Evolutionary conservation across 352 stramenopile species (phyloP), one percentile per base, ranked within the genome.

Genomic region (Phytopythium delawarense): DNA sequence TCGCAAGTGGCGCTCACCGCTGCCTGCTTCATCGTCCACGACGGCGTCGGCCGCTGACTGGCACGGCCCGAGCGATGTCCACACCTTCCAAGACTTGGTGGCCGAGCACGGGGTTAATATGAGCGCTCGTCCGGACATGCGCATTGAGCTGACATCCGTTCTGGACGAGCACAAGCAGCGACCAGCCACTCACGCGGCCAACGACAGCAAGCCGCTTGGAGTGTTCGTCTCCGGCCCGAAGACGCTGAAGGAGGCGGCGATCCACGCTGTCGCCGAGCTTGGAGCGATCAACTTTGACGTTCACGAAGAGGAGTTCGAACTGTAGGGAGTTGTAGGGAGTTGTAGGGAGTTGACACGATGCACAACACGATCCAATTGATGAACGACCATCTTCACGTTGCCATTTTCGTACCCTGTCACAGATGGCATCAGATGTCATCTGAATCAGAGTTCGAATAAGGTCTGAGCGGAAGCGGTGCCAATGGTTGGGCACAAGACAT

Each of bases 201-300:
- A 12, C n/a, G n/a, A 12, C 0, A 21, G 30, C 35, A 4, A 23
- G 1, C 42, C 16, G 6, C 18, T 67, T 46, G 58, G 62, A 4
- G 45, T 62, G 34, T 62, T 67, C 46, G 45, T 67, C 4, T 67
- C 62, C 2, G 62, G 62, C 1, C 62, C 62, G 25, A n/a, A 58
- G 21, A 25, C 55, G 18, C 40, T 67, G 20, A 63, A 67, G 42
- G 11, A 21, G 15, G 58, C 54, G 35, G 58, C 58, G 30, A 32
- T n/a, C 12, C 39, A 44, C 39, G 39, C 39, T 20, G 5, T 44
- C 12, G 11, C 39, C 15, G 15, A 44, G 39, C 39, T 44, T 4
- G 39, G 39, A 20, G 39, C 39, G 39, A 20, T 9, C 12, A 16
- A 20, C 15, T 44, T 44, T 20, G 39, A 20, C 39, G 39, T 44